Percentiles rank a stretch among this genome's conserved stretches.
These are phyloP conservation scores for Akanthomyces lecanii DNA, from an alignment of 2,329 filamentous ascomycete species.

Conservation along the genomic window DNA sequence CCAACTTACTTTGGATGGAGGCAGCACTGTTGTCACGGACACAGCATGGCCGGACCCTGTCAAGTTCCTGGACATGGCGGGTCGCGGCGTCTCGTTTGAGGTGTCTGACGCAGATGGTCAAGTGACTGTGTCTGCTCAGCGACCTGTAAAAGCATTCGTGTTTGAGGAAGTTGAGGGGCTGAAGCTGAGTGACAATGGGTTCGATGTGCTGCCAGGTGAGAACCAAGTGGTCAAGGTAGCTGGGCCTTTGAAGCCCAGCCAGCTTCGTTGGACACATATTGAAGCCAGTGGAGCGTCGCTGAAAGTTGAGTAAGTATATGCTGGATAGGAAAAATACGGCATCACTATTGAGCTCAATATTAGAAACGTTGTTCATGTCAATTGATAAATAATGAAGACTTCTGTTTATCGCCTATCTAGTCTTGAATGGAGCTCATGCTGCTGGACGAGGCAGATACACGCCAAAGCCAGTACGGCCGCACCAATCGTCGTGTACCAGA, in stretches of 20 bases:
- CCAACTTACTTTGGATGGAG: conserved; percentile 34
- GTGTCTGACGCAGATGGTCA: conserved; percentile 26
- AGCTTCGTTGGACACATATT: conserved; percentile 21
- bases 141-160: conserved; percentile 55
- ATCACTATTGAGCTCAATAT: too few relatives aligned
- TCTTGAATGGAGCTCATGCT: too few relatives aligned
- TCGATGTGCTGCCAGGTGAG: conserved; percentile 53
- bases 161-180: conserved; percentile 45
- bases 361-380: too few relatives aligned
- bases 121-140: conserved; percentile 32
- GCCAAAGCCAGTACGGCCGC: too few relatives aligned
- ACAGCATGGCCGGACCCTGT: conserved; percentile 59
- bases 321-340: not conserved
- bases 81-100: conserved; percentile 35
- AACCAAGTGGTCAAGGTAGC: conserved; percentile 22
- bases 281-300: conserved; percentile 17
- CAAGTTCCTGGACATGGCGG: conserved; percentile 53
- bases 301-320: not conserved
- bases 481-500: conserved; percentile 66
- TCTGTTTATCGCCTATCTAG: too few relatives aligned
- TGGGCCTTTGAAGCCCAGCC: conserved; percentile 10
- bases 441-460: too few relatives aligned
- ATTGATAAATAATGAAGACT: too few relatives aligned
- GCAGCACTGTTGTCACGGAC: conserved; percentile 41
- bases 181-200: conserved; percentile 51